Evolutionary conservation across 2,329 filamentous ascomycete genomes (phyloP).

Genomic region (Phyllosticta capitalensis): DNA sequence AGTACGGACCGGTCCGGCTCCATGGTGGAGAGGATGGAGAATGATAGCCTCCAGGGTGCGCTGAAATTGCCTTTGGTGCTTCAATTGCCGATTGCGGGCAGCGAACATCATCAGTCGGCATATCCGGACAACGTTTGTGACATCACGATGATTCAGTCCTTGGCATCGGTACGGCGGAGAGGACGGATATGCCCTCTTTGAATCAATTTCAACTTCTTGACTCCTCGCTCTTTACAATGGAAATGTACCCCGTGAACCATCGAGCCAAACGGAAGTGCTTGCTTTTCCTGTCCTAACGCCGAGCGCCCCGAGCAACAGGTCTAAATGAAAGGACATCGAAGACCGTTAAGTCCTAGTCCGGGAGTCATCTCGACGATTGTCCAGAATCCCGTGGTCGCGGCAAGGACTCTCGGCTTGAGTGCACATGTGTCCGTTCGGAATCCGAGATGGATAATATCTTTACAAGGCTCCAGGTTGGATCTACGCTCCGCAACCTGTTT

Average conservation of each 20-base stretch:
- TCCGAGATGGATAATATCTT: neutral
- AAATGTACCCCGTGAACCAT: neutral
- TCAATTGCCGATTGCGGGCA: too few species aligned
- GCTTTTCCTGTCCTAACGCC: neutral
- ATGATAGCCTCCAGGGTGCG: too few species aligned
- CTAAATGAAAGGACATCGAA: neutral
- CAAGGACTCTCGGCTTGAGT: neutral
- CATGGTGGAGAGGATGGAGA: neutral
- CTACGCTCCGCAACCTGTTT: constrained; percentile 18
- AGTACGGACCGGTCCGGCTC: neutral
- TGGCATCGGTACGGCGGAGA: too few species aligned
- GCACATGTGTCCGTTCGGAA: neutral
- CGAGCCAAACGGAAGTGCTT: neutral
- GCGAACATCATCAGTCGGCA: too few species aligned
- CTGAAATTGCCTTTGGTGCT: too few species aligned
- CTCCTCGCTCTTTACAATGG: neutral
- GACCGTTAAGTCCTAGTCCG: neutral
- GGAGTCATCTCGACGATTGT: neutral
- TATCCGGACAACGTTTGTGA: neutral
- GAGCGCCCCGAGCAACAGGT: neutral
- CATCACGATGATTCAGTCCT: too few species aligned
- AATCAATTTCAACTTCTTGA: neutral
- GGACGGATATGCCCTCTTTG: too few species aligned
- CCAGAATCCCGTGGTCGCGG: neutral
- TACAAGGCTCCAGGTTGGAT: neutral